A percentile compares a stretch with the other conserved stretches of the same genome.
These are phyloP conservation scores for Lodderomyces pseudojiufengensis DNA, from an alignment of 1,139 yeast species.

Conservation along the genomic window DNA sequence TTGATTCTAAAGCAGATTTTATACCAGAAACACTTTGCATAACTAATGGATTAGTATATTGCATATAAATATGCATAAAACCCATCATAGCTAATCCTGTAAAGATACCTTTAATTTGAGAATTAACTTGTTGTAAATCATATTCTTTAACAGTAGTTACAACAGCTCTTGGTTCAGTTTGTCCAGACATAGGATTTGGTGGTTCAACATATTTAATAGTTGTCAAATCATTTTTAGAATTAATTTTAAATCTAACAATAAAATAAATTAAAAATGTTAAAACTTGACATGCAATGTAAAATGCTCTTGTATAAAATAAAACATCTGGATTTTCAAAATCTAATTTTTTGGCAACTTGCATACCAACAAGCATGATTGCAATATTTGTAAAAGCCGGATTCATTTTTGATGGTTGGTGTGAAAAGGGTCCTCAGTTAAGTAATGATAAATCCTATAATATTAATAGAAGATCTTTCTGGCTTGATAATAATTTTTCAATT, in stretches of 20 bases:
- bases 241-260: constrained; percentile 57
- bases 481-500: too few relatives aligned
- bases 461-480: too few relatives aligned
- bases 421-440: too few relatives aligned
- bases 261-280: constrained; percentile 66
- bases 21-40: constrained; percentile 92
- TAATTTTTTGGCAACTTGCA: constrained; percentile 89
- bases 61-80: constrained; percentile 97
- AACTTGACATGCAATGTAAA: constrained; percentile 65
- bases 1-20: constrained; percentile 86
- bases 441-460: too few relatives aligned
- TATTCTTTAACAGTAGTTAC: constrained; percentile 94
- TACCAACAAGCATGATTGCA: constrained; percentile 91
- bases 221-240: constrained; percentile 81
- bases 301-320: constrained; percentile 72
- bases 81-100: constrained; percentile 97
- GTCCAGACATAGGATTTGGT: constrained; percentile 75
- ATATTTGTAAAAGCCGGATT: constrained; percentile 87
- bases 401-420: constrained; percentile 31
- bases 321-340: constrained; percentile 84
- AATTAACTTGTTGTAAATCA: constrained; percentile 81
- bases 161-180: constrained; percentile 65
- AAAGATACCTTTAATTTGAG: constrained; percentile 76
- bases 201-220: constrained; percentile 90
- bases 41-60: constrained; percentile 94